phyloP scores from a whole-genome alignment of 306 rosid species.

The Castanea sativa region DNA sequence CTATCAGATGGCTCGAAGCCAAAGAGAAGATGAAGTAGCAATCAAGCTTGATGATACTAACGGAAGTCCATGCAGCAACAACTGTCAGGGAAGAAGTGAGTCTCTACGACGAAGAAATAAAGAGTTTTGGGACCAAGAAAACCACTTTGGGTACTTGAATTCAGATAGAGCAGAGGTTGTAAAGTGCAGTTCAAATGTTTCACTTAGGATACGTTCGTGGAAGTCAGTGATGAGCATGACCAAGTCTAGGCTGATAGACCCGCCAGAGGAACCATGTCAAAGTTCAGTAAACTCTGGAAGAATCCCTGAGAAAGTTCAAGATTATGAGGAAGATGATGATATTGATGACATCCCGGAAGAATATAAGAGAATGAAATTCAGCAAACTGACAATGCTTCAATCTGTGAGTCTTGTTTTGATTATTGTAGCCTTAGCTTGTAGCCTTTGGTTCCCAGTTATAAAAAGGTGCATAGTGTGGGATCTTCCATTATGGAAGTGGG shows the following conservation, averaged over 20 bases:
- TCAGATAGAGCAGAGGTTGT: not conserved
- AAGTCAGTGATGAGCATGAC: conserved; percentile 23
- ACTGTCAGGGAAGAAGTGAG: conserved; percentile 1
- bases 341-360: conserved; percentile 34
- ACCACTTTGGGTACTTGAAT: not conserved
- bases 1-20: conserved; percentile 23
- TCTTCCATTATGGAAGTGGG: conserved; percentile 58
- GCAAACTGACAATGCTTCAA: conserved; percentile 21
- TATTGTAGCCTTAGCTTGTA: conserved; percentile 33
- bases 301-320: conserved; percentile 1
- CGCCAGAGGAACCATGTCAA: conserved; percentile 19
- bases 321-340: conserved; percentile 1
- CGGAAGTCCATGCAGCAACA: not conserved
- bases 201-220: conserved; percentile 28
- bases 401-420: conserved; percentile 31
- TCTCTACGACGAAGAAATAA: conserved; percentile 14
- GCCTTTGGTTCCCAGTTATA: conserved; percentile 28
- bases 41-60: conserved; percentile 9
- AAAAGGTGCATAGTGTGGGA: conserved; percentile 27
- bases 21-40: conserved; percentile 9
- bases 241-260: conserved; percentile 33
- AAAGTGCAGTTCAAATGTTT: conserved; percentile 27
- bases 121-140: conserved; percentile 1
- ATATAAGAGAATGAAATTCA: conserved; percentile 22
- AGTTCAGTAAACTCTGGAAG: conserved; percentile 16